A percentile compares a stretch with the other conserved stretches of the same genome.
Conservation (phyloP, 2,329 filamentous ascomycete species). For the Elsinoe fawcettii region DNA sequence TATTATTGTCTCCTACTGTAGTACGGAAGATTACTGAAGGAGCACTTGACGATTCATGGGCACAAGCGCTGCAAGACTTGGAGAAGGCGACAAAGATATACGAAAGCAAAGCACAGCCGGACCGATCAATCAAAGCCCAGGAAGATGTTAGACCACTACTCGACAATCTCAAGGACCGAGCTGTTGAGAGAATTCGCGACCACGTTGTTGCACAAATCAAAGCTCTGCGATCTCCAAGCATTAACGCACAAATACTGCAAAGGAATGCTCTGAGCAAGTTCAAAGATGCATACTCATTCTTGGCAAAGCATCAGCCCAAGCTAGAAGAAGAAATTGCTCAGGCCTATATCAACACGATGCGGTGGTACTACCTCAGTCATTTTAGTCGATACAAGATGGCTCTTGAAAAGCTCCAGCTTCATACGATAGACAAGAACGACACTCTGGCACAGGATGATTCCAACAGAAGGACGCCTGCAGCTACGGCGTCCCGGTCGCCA, state of each 20-base stretch:
- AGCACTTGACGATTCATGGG: constrained; percentile 81
- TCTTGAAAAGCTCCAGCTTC: constrained; percentile 75
- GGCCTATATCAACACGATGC: constrained; percentile 97
- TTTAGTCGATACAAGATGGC: constrained; percentile 82
- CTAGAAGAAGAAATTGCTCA: constrained; percentile 83
- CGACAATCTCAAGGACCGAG: constrained; percentile 76
- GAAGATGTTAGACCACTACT: constrained; percentile 79
- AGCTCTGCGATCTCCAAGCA: constrained; percentile 83
- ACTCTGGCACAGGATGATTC: constrained; percentile 63
- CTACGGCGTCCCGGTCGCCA: constrained; percentile 45
- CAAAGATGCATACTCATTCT: constrained; percentile 79
- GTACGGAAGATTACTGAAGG: constrained; percentile 83
- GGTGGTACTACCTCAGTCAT: constrained; percentile 93
- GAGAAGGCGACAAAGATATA: constrained; percentile 69
- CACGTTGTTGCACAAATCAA: constrained; percentile 93
- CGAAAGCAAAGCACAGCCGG: constrained; percentile 56
- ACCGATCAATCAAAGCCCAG: constrained; percentile 62
- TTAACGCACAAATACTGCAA: constrained; percentile 95
- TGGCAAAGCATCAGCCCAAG: constrained; percentile 71
- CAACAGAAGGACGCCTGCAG: constrained; percentile 38
- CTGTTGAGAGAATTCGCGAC: constrained; percentile 88
- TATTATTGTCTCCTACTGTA: constrained; percentile 76
- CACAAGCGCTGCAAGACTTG: constrained; percentile 72
- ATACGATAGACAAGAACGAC: constrained; percentile 74
- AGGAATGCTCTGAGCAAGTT: constrained; percentile 84